Base-by-base conservation (phyloP, 2,329 filamentous ascomycete genomes). In the Massarina eburnea region DNA sequence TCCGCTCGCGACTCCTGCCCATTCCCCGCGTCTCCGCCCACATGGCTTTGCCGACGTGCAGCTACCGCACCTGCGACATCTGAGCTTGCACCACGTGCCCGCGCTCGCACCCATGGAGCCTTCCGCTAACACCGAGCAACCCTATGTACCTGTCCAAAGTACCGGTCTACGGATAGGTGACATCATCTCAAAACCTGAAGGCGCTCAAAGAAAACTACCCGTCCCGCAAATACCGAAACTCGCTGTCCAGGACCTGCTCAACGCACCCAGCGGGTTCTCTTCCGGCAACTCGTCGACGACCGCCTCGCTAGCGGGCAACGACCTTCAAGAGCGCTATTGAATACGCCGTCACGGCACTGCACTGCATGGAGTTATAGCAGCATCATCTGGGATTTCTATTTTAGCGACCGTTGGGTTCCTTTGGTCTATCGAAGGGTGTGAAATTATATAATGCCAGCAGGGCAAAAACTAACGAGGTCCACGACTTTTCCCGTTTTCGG, bases 1-100 rank as follows among this genome's bases (percentile, higher is more conserved):
- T n/a, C 92, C 92, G n/a, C 84, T 97, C 45, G 92, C 91, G 21
- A 99, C 92, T 4, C 92, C 92, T 4, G 92, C 91, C 34, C 94
- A 97, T 72, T 96, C 91, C 15, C 94, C 94, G 41, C 89, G 94
- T 34, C 79, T 99, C 57, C 82, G 91, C 49, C 89, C 92, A 3
- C 86, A 88, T 64, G 82, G 77, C 55, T 76, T 80, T 51, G 79
- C 77, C 55, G 84, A 87, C 55, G 80, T 92, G 59, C 91, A 96
- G 70, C 79, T 97, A 43, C 92, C 94, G 24, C 90, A 89, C 34
- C 84, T 99, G 59, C 86, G 94, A 52, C 82, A 88, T 59, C 71
- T 88, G 43, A 84, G 82, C 24, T 73, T 89, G 15, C 80, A 83
- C 57, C 81, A 86, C 55, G 79, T 80, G 3, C 85, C 85, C 4